Conservation (phyloP, 2,329 filamentous ascomycete genomes). For the Alternaria atra region DNA sequence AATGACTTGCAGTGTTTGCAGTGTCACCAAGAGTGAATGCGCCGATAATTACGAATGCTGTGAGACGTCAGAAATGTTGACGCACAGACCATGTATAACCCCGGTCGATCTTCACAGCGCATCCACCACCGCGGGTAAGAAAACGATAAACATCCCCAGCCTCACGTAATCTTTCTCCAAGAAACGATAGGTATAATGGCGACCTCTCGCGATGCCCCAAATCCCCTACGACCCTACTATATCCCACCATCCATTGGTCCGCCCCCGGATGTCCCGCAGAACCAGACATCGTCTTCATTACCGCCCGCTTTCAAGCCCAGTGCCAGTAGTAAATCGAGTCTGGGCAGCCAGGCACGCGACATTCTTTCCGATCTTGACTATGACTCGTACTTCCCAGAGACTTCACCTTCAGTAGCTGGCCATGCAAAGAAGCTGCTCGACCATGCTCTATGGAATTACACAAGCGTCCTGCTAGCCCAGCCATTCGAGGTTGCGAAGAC, state of each 20-base stretch:
- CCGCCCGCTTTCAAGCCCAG: constrained; percentile 45
- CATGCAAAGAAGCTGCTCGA: constrained; percentile 81
- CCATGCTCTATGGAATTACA: constrained; percentile 90
- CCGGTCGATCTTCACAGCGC: constrained; percentile 15
- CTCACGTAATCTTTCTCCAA: neutral
- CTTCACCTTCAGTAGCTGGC: constrained; percentile 73
- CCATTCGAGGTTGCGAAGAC: constrained; percentile 98
- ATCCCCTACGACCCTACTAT: constrained; percentile 76
- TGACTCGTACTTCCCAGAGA: constrained; percentile 82
- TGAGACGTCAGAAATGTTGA: constrained; percentile 27
- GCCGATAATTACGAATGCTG: constrained; percentile 23
- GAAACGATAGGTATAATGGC: constrained; percentile 44
- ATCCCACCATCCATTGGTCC: constrained; percentile 73
- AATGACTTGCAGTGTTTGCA: constrained; percentile 4
- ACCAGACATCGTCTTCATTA: constrained; percentile 38
- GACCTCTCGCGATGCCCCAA: constrained; percentile 60
- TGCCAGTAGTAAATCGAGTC: constrained; percentile 59
- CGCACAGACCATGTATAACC: constrained; percentile 14
- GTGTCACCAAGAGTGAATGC: constrained; percentile 10
- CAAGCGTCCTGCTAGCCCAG: constrained; percentile 85
- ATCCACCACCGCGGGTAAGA: constrained; percentile 16
- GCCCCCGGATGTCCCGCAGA: constrained; percentile 56
- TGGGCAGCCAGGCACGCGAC: constrained; percentile 75
- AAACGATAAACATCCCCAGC: constrained; percentile 15
- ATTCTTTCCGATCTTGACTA: constrained; percentile 92